Conservation (phyloP, 2,329 filamentous ascomycete species). For the Phoma sp. region DNA sequence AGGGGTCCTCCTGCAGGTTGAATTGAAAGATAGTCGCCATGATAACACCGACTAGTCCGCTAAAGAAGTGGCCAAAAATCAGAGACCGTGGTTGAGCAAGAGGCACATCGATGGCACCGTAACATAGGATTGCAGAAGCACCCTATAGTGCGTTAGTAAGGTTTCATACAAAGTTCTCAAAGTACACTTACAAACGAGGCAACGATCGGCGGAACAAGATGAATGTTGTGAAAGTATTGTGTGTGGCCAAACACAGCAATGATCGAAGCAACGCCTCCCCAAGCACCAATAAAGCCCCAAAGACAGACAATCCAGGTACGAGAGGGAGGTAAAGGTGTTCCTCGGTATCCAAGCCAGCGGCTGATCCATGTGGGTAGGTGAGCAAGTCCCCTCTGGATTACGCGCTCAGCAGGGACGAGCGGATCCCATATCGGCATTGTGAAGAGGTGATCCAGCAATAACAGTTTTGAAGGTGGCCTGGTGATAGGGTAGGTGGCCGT, state of each 20-base stretch:
- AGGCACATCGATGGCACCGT: conserved; percentile 55
- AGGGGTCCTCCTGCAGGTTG: conserved; percentile 35
- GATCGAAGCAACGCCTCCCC: conserved; percentile 52
- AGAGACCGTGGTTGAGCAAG: conserved; percentile 56
- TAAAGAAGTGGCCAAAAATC: conserved; percentile 55
- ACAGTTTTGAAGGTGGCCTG: background rate
- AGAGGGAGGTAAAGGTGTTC: conserved; percentile 35
- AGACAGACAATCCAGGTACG: conserved; percentile 46
- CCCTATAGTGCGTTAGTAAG: conserved; percentile 40
- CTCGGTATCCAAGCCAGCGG: conserved; percentile 66
- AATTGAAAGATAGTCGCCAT: conserved; percentile 55
- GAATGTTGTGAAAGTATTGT: conserved; percentile 45
- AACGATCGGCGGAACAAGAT: conserved; percentile 52
- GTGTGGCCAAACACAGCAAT: conserved; percentile 51
- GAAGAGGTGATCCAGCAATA: background rate
- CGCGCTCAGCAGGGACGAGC: conserved; percentile 36
- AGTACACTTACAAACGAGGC: conserved; percentile 47
- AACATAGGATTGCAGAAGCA: conserved; percentile 56
- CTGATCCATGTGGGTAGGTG: conserved; percentile 70
- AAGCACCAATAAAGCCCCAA: conserved; percentile 54
- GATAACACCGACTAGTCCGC: conserved; percentile 53
- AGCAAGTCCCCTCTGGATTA: conserved; percentile 38
- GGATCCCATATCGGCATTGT: conserved; percentile 36
- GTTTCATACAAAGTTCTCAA: background rate
- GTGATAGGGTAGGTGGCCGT: background rate